Evolutionary conservation across 768 basidiomycete genomes (phyloP), one percentile per base, ranked within the genome.

Genomic region (Tricholoma furcatifolium): DNA sequence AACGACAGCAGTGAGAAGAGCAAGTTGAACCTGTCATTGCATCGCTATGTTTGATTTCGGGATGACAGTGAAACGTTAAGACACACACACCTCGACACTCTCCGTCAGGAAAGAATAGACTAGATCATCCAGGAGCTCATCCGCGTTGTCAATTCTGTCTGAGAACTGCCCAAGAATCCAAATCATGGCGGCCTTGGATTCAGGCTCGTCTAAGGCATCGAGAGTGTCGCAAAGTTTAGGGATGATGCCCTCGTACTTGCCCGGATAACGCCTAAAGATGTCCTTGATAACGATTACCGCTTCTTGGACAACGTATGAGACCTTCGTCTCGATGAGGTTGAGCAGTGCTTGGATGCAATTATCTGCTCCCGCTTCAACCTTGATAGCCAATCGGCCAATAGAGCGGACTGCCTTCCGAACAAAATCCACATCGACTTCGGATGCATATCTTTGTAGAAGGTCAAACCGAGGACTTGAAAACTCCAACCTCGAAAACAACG

Each of bases 161-260:
- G 97, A 90, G 63, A 93, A 98, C 71, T 99, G 93, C 0, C 97
- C 97, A 32, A 98, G 73, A 63, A 98, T 93, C 97, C 97, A 99
- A 30, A 99, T 82, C 85, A 99, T 97, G 9, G 94, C 88, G 2
- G 96, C 88, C 66, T 98, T 98, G 18, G 95, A 87, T 70, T 99
- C 97, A 0, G 97, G 89, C 64, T 98, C 97, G 60, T 98, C 96
- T 44, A 98, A 72, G 8, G 81, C 78, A 66, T 98, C 95, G 39
- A 98, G 77, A 66, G 97, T 87, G 66, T 93, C 89, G 68, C 96
- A 98, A 17, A 99, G 77, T 12, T 79, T 92, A 0, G 93, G 93
- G 50, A 99, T 98, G 61, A 98, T 88, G 50, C 90, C 91, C 71
- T 98, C 97, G 69, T 98, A 99, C 71, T 85, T 87, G 47, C 94